phyloP scores from a whole-genome alignment of 2,329 filamentous ascomycete genomes.

The Thelonectria discophora region DNA sequence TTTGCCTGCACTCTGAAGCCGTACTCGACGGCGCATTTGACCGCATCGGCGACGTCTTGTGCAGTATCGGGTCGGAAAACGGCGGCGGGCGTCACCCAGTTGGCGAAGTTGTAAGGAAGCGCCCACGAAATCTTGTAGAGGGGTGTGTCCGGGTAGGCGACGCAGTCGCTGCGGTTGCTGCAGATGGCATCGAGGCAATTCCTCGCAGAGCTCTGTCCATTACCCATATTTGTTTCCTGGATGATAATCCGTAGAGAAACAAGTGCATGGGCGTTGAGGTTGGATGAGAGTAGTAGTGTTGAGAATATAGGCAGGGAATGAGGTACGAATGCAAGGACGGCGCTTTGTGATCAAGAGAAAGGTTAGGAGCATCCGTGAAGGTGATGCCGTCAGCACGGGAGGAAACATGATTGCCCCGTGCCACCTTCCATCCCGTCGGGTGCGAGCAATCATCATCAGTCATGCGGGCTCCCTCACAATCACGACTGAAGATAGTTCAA shows the following conservation, averaged over 20 bases:
- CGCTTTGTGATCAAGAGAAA: background rate
- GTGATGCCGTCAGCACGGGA: background rate
- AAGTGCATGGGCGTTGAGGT: background rate
- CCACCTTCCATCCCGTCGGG: constrained; percentile 5
- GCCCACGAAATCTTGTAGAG: constrained; percentile 61
- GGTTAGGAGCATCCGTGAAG: background rate
- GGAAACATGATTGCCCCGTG: background rate
- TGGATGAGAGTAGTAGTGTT: background rate
- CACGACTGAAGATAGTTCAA: too few species aligned
- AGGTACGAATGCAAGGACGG: background rate
- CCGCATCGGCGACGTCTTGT: constrained; percentile 63
- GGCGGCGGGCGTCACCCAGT: constrained; percentile 60
- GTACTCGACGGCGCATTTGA: constrained; percentile 63
- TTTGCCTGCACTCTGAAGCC: constrained; percentile 66
- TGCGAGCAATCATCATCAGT: background rate
- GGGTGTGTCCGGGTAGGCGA: constrained; percentile 54
- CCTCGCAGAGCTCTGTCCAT: constrained; percentile 52
- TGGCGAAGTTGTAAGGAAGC: constrained; percentile 62
- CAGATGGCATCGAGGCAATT: constrained; percentile 59
- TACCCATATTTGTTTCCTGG: constrained; percentile 50
- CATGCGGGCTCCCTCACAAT: background rate
- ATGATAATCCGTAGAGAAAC: background rate
- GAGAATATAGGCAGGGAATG: background rate
- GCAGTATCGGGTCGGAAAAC: constrained; percentile 64
- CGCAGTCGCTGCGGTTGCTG: constrained; percentile 54